Base-by-base conservation (phyloP, 495 filamentous ascomycete genomes). In the Penicillium mononematosum region DNA sequence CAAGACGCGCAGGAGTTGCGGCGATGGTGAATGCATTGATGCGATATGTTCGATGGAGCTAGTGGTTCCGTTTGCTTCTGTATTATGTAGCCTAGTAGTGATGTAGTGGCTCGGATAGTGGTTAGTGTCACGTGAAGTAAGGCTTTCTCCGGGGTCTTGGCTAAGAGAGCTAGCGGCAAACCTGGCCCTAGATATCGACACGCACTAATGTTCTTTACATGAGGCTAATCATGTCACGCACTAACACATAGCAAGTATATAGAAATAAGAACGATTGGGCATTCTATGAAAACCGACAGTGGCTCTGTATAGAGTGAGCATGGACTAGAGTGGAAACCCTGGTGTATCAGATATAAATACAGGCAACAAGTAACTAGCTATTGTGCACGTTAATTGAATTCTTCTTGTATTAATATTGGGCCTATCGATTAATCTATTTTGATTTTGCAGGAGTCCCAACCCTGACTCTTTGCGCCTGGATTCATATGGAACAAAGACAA, bases 1-100 rank as follows among this genome's bases (percentile, higher is more conserved):
- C 47, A 79, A 52, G 31, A 74, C 75, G 42, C 76, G 74, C 24
- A 79, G 67, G 27, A 79, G 71, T 50, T 78, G 76, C n/a, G 70
- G 62, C 0, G 76, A 78, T 58, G 76, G 76, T 10, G 73, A 60
- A 39, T 74, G 70, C 76, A 79, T 79, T 58, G 42, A 36, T 49
- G 22, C n/a, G 11, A 31, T 39, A 4, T 41, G 49, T n/a, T n/a
- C 16, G 36, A 17, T n/a, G 9, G n/a, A 39, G 16, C 7, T 7
- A n/a, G 16, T 39, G 6, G 34, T 38, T 39, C n/a, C 7, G 42
- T 24, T 51, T 27, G 29, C 19, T 66, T 34, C 36, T 20, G 24
- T 34, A 24, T 36, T 42, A 14, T 17, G 39, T 11, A 19, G 22
- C 2, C 2, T 10, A 1, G 22, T n/a, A 7, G 22, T 14, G 19